Percentiles rank a stretch among this genome's conserved stretches.
Evolutionary conservation across 2,329 filamentous ascomycete species (phyloP).

Genomic region (Dothistroma pini): DNA sequence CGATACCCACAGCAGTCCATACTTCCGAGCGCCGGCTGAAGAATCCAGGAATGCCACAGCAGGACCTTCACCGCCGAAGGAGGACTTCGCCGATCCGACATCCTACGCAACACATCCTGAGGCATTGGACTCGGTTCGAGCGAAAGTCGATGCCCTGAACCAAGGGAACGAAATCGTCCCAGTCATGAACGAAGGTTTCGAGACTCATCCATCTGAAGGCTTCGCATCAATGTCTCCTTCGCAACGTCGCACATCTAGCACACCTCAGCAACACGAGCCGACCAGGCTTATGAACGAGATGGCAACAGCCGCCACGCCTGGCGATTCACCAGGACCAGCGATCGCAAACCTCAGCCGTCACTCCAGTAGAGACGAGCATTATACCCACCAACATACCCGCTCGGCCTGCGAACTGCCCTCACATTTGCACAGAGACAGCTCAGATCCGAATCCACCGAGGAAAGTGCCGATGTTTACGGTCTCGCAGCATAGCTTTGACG

Average conservation of each 20-base stretch:
- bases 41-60: neutral
- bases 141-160: constrained; percentile 28
- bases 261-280: constrained; percentile 5
- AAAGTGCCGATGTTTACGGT: constrained; percentile 44
- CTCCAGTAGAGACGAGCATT: constrained; percentile 24
- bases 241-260: neutral
- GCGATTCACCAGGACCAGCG: neutral
- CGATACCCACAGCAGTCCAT: constrained; percentile 3
- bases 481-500: constrained; percentile 40
- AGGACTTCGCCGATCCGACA: constrained; percentile 7
- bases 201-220: neutral
- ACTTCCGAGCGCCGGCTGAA: neutral
- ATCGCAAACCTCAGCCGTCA: neutral
- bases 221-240: neutral
- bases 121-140: constrained; percentile 24
- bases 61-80: neutral
- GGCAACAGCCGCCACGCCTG: neutral
- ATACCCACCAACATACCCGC: constrained; percentile 12
- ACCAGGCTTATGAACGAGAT: constrained; percentile 10
- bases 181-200: constrained; percentile 24
- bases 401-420: constrained; percentile 26
- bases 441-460: constrained; percentile 24
- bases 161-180: constrained; percentile 18
- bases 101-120: constrained; percentile 28
- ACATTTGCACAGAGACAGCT: constrained; percentile 16